Evolutionary conservation across 176 grass and related monocot species (phyloP).

Genomic region (Microstegium vimineum): DNA sequence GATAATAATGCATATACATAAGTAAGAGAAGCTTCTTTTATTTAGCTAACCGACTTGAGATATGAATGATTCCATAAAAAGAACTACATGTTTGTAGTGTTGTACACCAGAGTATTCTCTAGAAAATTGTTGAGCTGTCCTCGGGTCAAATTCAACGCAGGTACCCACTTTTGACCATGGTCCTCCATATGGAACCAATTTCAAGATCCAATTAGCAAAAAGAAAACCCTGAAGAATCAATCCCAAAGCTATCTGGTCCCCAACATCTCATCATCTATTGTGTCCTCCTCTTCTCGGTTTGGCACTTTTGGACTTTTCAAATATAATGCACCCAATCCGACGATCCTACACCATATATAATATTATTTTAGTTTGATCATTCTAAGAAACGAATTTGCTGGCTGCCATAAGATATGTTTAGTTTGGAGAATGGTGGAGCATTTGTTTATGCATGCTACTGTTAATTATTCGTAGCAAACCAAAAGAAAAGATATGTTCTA

Average conservation of each 20-base stretch:
- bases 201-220: slow-evolving; percentile 21
- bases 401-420: no score
- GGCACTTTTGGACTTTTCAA: no score
- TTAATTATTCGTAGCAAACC: no score
- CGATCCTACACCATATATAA: no score
- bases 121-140: not conserved
- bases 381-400: no score
- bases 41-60: not conserved
- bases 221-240: slow-evolving; percentile 19
- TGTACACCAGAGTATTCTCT: not conserved
- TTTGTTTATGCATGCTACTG: no score
- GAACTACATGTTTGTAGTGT: not conserved
- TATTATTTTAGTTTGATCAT: no score
- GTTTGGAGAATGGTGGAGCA: no score
- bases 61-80: not conserved
- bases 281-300: no score
- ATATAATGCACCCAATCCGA: no score
- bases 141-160: not conserved
- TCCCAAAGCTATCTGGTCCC: slow-evolving; percentile 32
- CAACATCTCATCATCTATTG: not conserved
- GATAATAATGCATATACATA: no score
- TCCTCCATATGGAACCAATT: slow-evolving; percentile 5
- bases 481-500: no score
- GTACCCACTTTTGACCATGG: slow-evolving; percentile 10
- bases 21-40: not conserved